Evolutionary conservation across 129 eudicot genomes (phyloP), one percentile per base, ranked within the genome.

Genomic region (Arctium minus): DNA sequence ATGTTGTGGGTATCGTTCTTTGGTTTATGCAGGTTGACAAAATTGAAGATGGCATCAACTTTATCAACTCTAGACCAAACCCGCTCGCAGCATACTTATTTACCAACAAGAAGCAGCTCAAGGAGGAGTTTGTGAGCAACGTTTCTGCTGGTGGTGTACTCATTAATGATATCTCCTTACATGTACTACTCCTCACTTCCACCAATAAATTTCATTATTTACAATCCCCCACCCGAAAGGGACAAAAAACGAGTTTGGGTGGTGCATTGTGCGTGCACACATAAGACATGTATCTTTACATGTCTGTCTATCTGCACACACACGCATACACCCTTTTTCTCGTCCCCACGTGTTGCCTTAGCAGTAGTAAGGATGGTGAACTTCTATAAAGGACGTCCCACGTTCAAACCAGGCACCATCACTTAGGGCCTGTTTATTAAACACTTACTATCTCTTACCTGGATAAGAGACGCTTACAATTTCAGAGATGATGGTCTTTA

Each of bases 31-130:
- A 94, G 98, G 94, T 95, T 65, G 89, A 92, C 76, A 87, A 87
- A 72, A 72, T 95, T 37, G 94, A 95, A 85, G 98, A 95, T 32
- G 81, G 94, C 75, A 74, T 89, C 36, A 56, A 83, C 46, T 69
- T 88, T 2, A 92, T 95, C 50, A 89, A 82, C 75, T 88, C 93
- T 60, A 91, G 79, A 84, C 76, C 91, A 73, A 92, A 95, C 80
- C 97, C 98, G 1, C 92, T 92, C 48, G 97, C 98, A 39, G 97
- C 98, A 35, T 95, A 95, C 85, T 17, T 95, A 44, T 95, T 95
- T 81, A 92, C 97, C 62, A 92, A 92, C 86, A 86, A 86, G 83
- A 91, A 88, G 82, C 86, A 81, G 82, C 90, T 95, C 67, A 87
- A 87, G 84, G 94, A 91, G 80, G 83, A 87, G 75, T 95, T 95